Conservation (phyloP, 2,329 filamentous ascomycete species). For the Talaromyces marneffei region DNA sequence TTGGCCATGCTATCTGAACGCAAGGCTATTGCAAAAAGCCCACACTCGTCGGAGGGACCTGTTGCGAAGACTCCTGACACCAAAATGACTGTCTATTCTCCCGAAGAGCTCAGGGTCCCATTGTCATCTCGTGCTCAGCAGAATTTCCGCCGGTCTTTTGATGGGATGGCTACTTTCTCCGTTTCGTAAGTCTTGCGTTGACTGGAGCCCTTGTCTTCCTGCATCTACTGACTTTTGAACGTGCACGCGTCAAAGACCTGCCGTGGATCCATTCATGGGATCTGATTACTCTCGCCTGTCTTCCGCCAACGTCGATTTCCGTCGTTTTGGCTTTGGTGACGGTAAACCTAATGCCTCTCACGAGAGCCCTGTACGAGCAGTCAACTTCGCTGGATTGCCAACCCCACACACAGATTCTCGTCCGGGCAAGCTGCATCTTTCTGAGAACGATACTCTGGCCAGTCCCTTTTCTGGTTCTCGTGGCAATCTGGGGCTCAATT, state of each 20-base stretch:
- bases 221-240: background rate
- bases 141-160: background rate
- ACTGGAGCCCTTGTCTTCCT: background rate
- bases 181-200: constrained; percentile 4
- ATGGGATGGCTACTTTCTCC: background rate
- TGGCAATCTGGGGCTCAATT: background rate
- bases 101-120: constrained; percentile 49
- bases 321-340: constrained; percentile 40
- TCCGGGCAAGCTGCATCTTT: background rate
- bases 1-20: constrained; percentile 13
- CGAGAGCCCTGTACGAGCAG: constrained; percentile 12
- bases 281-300: constrained; percentile 45
- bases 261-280: constrained; percentile 28
- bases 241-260: constrained; percentile 14
- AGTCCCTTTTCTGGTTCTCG: constrained; percentile 12
- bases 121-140: constrained; percentile 15
- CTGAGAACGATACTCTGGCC: background rate
- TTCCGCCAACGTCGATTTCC: constrained; percentile 58
- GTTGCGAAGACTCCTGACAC: constrained; percentile 59
- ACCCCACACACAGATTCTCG: constrained; percentile 14
- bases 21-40: constrained; percentile 27
- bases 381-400: constrained; percentile 10
- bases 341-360: constrained; percentile 11
- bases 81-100: constrained; percentile 58
- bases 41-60: constrained; percentile 41